Evolutionary conservation across 164 flowering plant species (phyloP), one percentile per base, ranked within the genome.

Genomic region (Dillenia turbinata): DNA sequence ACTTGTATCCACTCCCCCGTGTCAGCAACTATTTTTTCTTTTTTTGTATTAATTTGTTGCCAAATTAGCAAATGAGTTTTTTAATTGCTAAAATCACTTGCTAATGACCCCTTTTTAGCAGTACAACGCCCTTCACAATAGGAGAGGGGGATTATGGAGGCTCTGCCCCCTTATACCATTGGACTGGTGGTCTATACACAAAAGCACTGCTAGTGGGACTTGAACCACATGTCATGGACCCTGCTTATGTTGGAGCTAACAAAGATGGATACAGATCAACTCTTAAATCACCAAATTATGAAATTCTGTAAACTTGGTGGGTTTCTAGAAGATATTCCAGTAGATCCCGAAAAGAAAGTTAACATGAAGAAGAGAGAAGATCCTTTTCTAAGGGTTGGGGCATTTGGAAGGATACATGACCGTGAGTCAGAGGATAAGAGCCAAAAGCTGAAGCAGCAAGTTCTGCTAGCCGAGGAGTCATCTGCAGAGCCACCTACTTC

Each of bases 241-340:
- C 52, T 40, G n/a, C n/a, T n/a, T 76, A 24, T 71, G 51, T 73
- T 91, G 97, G 99, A 88, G 67, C 90, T 94, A 58, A 24, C 2
- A 49, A 74, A 76, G 64, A 88, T 94, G 99, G 84, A 86, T 63
- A 78, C 79, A 44, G 66, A 75, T 68, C 70, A 73, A 54, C 67
- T 94, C 16, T 66, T 89, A 49, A 65, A 76, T 56, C 90, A 89
- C 64, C 78, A 96, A 61, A 66, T 49, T 66, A 82, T 71, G 0
- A 91, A 94, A 76, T 94, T 88, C 79, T 80, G 96, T 9, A 73
- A 78, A 24, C 56, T 91, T 53, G 95, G 96, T 67, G 85, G 86
- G 17, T 84, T 81, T 60, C 77, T 80, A 72, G 92, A 90, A 69
- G 96, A 87, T 47, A 50, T 78, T 10, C 91, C 87, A 19, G 44